These are phyloP conservation scores for Aspergillus campestris DNA, from an alignment of 495 filamentous ascomycete species.

Conservation along the genomic window DNA sequence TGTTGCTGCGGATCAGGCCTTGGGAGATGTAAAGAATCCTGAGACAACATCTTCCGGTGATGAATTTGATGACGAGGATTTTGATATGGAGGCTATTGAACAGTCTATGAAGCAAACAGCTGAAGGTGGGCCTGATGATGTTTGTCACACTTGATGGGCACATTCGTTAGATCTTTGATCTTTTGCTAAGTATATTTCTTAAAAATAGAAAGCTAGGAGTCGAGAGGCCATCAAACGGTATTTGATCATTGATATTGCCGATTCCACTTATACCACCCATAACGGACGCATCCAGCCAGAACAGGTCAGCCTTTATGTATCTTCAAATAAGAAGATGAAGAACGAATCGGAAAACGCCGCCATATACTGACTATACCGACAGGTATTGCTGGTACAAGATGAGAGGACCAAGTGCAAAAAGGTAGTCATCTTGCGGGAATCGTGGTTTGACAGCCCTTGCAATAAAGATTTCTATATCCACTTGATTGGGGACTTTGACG, in stretches of 20 bases:
- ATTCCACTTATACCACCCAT: constrained; percentile 54
- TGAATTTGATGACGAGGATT: constrained; percentile 38
- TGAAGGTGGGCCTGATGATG: constrained; percentile 23
- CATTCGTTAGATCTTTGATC: constrained; percentile 20
- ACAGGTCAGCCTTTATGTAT: constrained; percentile 47
- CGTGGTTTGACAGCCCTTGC: constrained; percentile 75
- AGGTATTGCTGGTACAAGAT: constrained; percentile 71
- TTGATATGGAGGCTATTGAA: constrained; percentile 37
- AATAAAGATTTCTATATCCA: constrained; percentile 69
- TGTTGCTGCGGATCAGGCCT: not conserved
- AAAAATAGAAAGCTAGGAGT: constrained; percentile 45
- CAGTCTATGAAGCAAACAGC: constrained; percentile 32
- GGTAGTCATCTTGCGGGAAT: constrained; percentile 69
- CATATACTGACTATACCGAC: constrained; percentile 18
- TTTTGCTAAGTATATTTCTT: constrained; percentile 26
- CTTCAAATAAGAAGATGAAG: not conserved
- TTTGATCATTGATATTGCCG: constrained; percentile 60
- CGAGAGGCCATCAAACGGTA: constrained; percentile 74
- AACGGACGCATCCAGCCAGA: constrained; percentile 55
- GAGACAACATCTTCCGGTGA: constrained; percentile 23
- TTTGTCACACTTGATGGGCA: constrained; percentile 37
- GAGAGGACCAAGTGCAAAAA: constrained; percentile 58
- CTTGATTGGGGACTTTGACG: constrained; percentile 70
- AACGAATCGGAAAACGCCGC: too few relatives aligned
- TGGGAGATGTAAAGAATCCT: constrained; percentile 3